A percentile compares a stretch with the other conserved stretches of the same genome.
Conservation (phyloP, 108 stramenopile species). For the Nannochloropsis gaditana region DNA sequence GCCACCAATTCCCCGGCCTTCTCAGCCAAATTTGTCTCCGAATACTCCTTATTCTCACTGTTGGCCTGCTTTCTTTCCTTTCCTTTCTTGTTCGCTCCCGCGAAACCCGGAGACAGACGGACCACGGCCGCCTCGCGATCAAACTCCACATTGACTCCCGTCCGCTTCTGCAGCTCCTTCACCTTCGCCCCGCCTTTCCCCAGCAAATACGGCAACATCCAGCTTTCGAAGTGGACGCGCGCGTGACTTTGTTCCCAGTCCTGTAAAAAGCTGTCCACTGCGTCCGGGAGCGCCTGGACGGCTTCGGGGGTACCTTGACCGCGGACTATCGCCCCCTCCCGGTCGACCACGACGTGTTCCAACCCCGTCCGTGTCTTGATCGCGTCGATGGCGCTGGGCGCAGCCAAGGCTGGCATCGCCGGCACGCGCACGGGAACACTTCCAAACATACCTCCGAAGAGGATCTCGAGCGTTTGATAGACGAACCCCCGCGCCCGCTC, state of each 20-base stretch:
- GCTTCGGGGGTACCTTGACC: background rate
- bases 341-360: background rate
- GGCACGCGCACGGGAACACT: background rate
- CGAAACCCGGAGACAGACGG: background rate
- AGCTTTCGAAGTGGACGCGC: background rate
- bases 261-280: background rate
- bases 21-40: too few relatives aligned
- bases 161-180: conserved; percentile 17
- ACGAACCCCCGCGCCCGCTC: background rate
- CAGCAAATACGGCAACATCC: conserved; percentile 1
- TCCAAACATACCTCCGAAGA: background rate
- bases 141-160: background rate
- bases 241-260: background rate
- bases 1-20: background rate
- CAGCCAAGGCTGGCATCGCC: background rate
- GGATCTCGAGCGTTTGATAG: background rate
- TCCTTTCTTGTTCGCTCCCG: background rate
- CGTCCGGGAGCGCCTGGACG: background rate
- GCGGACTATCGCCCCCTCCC: background rate
- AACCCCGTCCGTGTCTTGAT: background rate
- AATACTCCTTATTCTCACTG: background rate
- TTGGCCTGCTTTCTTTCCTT: background rate
- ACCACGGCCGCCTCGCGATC: background rate
- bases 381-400: background rate
- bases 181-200: background rate